A percentile compares a stretch with the other conserved stretches of the same genome.
Evolutionary conservation across 164 flowering plant genomes (phyloP).

Genomic region (Dillenia turbinata): DNA sequence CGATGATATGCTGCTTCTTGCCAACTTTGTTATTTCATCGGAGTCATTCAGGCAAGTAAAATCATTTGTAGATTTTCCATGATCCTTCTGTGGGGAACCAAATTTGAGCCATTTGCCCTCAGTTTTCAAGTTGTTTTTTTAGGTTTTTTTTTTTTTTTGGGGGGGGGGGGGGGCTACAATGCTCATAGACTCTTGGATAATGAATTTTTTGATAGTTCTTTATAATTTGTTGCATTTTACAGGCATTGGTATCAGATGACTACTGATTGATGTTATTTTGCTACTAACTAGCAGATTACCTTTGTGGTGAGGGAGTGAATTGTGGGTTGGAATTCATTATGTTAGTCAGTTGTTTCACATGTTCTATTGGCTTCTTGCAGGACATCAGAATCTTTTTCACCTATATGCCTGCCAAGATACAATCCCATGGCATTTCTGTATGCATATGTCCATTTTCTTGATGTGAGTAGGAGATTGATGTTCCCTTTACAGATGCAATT

Average conservation of each 20-base stretch:
- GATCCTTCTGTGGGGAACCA: slow-evolving; percentile 1
- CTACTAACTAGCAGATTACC: neutral
- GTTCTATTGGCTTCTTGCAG: slow-evolving; percentile 45
- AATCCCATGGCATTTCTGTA: slow-evolving; percentile 94
- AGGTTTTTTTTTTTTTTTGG: neutral
- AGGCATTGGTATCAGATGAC: no score
- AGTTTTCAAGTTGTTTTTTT: no score
- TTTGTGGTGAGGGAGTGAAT: neutral
- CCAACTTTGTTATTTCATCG: slow-evolving; percentile 89
- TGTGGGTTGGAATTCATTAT: neutral
- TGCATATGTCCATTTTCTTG: slow-evolving; percentile 89
- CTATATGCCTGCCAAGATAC: slow-evolving; percentile 97
- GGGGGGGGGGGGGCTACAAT: neutral
- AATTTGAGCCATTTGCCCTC: neutral
- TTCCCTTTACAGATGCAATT: no score
- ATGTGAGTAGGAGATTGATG: slow-evolving; percentile 60
- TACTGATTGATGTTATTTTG: no score
- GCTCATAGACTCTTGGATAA: neutral
- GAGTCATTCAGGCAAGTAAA: slow-evolving; percentile 85
- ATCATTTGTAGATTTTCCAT: neutral
- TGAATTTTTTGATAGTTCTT: no score
- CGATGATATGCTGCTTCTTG: slow-evolving; percentile 92
- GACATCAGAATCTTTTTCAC: slow-evolving; percentile 98
- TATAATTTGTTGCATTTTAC: no score
- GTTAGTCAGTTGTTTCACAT: slow-evolving; percentile 2